Base-by-base conservation (phyloP, 2,329 filamentous ascomycete species). In the Aspergillus sp. region DNA sequence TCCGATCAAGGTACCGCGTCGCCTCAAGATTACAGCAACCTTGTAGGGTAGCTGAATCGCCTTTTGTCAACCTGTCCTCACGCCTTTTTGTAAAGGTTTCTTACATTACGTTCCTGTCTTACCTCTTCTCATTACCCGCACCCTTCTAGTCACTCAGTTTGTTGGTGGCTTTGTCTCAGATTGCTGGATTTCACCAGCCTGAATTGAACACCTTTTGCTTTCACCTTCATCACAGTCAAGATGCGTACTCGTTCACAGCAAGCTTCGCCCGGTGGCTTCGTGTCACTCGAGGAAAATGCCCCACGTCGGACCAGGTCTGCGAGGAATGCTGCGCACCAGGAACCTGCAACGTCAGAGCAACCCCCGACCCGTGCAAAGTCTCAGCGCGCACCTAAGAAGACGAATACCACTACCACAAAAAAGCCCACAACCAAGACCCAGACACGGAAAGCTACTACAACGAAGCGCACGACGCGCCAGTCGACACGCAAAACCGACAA, bases 191-290 rank as follows among this genome's bases (percentile, higher is more conserved):
- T 8, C 8, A 42, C 41, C 52, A 23, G 30, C 38, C 36, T 27
- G 25, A 15, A 32, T 13, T 21, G 5, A 51, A 47, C 21, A 42
- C 51, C 47, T 50, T n/a, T 17, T 50, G 47, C 32, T 48, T 32
- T 36, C 13, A 25, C 44, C 19, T 36, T 13, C 27, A 39, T 48
- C 27, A 58, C 27, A 59, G 47, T 61, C 65, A 69, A 62, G 56
- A 77, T 77, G 75, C 73, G 75, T 41, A 75, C 74, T 57, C 74
- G 75, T 57, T 77, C 75, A 30, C 73, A 78, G 60, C 71, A 72
- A 21, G 63, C 71, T 17, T 75, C 74, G 36, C 74, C 75, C 32
- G 66, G 69, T 39, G 71, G 73, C 32, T 68, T 73, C 36, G 57
- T 72, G 21, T 72, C 72, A 17, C 73, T 75, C 25, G 71, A 77